phyloP scores from a whole-genome alignment of 164 flowering plant genomes.

The Chloranthus sessilifolius region DNA sequence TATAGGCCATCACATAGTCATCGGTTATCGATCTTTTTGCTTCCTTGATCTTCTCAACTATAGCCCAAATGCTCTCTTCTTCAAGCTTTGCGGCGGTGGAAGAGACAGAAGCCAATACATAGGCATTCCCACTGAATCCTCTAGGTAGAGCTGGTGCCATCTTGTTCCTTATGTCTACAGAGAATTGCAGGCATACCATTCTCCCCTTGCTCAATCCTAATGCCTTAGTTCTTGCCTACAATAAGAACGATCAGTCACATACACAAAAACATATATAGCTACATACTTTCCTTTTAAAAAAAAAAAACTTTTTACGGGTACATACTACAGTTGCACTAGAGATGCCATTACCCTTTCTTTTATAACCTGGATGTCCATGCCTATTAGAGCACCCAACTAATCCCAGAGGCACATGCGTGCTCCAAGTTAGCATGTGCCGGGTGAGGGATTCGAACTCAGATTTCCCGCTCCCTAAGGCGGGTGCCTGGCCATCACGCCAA shows the following conservation, averaged over 20 bases:
- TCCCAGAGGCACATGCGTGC: too few relatives aligned
- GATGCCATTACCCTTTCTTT: too few relatives aligned
- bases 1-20: slow-evolving; percentile 34
- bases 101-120: slow-evolving; percentile 35
- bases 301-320: too few relatives aligned
- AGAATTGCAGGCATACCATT: slow-evolving; percentile 46
- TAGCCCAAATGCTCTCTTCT: slow-evolving; percentile 15
- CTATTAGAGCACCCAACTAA: too few relatives aligned
- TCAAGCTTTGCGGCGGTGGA: slow-evolving; percentile 31
- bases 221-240: slow-evolving; percentile 41
- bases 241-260: not conserved
- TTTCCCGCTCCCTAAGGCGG: too few relatives aligned
- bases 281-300: too few relatives aligned
- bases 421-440: too few relatives aligned
- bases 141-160: slow-evolving; percentile 31
- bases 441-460: too few relatives aligned
- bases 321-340: too few relatives aligned
- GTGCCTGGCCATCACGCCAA: too few relatives aligned
- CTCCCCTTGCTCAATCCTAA: slow-evolving; percentile 28
- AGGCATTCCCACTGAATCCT: slow-evolving; percentile 44
- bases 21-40: slow-evolving; percentile 32
- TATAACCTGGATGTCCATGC: too few relatives aligned
- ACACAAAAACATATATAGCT: too few relatives aligned
- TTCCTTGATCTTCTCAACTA: slow-evolving; percentile 31
- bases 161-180: slow-evolving; percentile 42